Evolutionary conservation across 192 early-diverging fungal species (phyloP), one percentile per base, ranked within the genome.

Genomic region (Coemansia sp.): DNA sequence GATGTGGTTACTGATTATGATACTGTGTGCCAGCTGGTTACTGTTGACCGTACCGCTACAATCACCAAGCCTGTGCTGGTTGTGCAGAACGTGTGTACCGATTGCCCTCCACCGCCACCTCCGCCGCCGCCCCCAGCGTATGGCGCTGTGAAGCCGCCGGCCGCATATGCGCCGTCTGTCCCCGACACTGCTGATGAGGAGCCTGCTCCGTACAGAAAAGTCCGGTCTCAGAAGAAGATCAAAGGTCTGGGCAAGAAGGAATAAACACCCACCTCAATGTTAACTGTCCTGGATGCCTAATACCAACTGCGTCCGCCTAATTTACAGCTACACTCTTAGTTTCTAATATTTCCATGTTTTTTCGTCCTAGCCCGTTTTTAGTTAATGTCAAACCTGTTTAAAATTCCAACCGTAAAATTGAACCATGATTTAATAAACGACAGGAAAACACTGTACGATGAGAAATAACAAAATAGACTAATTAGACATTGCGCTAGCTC

Each of bases 81-180:
- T 14, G 76, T 79, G 8, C 76, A 79, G 61, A 79, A 79, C 15
- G 67, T 79, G 43, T 79, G 76, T 56, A 79, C 76, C 0, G 76
- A 79, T 0, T 51, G 48, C 12, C 50, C 63, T 22, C 39, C 62
- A 12, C 69, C 69, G 5, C 62, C 59, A 24, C 70, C 70, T 0
- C 62, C 63, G 0, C 62, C 70, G 6, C 66, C 66, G 1, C 52
- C 64, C 5, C 65, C 60, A 2, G 32, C 55, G 24, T 29, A 54
- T 22, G 39, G n/a, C 24, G 50, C 50, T 6, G 50, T 22, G 11
- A n/a, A 2, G 4, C 50, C 50, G 11, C 50, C 37, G 5, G 56
- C 35, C 3, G 29, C 35, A 2, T 35, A 29, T 25, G 24, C 32
- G 0, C 27, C 55, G 23, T 37, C 25, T 11, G 57, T 52, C 15